These are phyloP conservation scores for Exophiala viscosa DNA, from an alignment of 2,329 filamentous ascomycete genomes.

Conservation along the genomic window DNA sequence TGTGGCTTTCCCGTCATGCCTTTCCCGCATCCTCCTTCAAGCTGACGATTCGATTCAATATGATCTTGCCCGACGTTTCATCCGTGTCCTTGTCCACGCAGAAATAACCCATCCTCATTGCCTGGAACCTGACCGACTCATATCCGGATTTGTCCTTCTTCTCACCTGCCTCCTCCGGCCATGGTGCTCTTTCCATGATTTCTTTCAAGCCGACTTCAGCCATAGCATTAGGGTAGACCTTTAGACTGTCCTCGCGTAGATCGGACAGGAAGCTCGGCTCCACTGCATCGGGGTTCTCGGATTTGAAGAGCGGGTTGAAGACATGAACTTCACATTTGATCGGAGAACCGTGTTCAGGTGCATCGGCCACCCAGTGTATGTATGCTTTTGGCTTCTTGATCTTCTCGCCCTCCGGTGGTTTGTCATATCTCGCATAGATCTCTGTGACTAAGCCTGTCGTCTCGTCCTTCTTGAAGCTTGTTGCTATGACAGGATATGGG, in stretches of 20 bases:
- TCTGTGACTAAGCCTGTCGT: conserved; percentile 61
- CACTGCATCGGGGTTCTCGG: conserved; percentile 72
- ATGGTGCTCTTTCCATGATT: conserved; percentile 67
- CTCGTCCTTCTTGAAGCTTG: conserved; percentile 64
- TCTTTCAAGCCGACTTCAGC: conserved; percentile 82
- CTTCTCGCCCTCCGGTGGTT: conserved; percentile 62
- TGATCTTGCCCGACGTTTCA: conserved; percentile 62
- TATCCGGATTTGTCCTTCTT: conserved; percentile 55
- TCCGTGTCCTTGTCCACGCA: conserved; percentile 75
- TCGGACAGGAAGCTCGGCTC: conserved; percentile 79
- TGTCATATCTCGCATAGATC: conserved; percentile 65
- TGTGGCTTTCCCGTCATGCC: conserved; percentile 26
- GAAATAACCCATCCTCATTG: conserved; percentile 83
- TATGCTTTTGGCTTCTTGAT: conserved; percentile 66
- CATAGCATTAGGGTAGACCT: conserved; percentile 72
- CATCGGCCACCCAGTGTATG: conserved; percentile 85
- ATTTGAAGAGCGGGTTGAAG: conserved; percentile 81
- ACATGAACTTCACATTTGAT: conserved; percentile 69
- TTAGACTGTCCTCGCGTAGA: conserved; percentile 78
- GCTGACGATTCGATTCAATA: conserved; percentile 88
- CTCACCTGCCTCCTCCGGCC: conserved; percentile 76
- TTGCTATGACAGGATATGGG: conserved; percentile 66
- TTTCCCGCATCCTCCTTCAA: conserved; percentile 84
- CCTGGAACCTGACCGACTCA: conserved; percentile 85
- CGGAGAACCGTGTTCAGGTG: conserved; percentile 57